Conservation (phyloP, 768 basidiomycete species). For the Solioccasus polychromus region DNA sequence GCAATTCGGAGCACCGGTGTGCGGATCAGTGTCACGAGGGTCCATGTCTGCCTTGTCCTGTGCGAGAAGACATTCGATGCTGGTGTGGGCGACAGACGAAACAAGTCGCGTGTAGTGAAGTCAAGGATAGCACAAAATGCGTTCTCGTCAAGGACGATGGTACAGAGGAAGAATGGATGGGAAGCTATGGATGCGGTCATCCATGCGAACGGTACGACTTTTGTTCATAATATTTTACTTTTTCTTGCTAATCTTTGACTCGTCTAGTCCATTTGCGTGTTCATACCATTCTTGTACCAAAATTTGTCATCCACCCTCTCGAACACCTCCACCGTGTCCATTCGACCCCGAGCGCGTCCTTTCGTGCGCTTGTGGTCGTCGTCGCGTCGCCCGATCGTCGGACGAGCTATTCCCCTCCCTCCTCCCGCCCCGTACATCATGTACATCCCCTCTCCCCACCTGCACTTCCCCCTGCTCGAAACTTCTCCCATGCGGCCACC, state of each 20-base stretch:
- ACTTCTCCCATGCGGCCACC: constrained; percentile 68
- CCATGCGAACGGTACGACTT: constrained; percentile 53
- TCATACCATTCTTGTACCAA: constrained; percentile 70
- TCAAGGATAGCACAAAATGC: constrained; percentile 38
- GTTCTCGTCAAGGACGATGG: constrained; percentile 26
- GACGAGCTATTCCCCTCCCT: constrained; percentile 12
- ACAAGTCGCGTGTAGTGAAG: constrained; percentile 64
- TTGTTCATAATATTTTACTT: background rate
- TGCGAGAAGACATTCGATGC: constrained; percentile 56
- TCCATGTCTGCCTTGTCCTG: constrained; percentile 62
- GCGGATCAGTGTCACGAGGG: constrained; percentile 71
- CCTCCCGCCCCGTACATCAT: constrained; percentile 47
- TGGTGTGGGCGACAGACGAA: constrained; percentile 75
- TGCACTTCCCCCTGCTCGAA: constrained; percentile 71
- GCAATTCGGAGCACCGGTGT: constrained; percentile 65
- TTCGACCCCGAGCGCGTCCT: constrained; percentile 63
- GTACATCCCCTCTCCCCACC: constrained; percentile 77
- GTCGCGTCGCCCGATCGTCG: constrained; percentile 36
- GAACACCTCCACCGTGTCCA: constrained; percentile 61
- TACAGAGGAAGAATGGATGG: constrained; percentile 57
- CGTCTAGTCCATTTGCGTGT: constrained; percentile 65
- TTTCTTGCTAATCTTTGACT: background rate
- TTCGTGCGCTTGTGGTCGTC: constrained; percentile 82
- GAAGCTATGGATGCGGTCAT: constrained; percentile 58
- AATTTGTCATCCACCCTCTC: constrained; percentile 74